Evolutionary conservation across 1,139 yeast species (phyloP).

Genomic region (Geotrichum aggregatum): DNA sequence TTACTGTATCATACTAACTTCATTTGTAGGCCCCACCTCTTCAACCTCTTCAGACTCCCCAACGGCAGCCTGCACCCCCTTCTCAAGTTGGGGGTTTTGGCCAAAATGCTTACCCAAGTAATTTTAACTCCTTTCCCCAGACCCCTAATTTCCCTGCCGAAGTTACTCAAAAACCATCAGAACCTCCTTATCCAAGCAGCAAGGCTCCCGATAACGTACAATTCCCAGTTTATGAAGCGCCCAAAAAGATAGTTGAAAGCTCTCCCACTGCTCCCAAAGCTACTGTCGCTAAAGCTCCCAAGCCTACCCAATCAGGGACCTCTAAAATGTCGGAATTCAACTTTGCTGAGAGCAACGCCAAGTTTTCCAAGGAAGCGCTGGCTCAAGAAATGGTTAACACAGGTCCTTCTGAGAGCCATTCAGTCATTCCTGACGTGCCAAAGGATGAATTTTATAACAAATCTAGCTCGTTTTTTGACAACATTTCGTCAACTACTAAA

Average conservation of each 20-base stretch:
- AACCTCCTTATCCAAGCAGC: constrained; percentile 13
- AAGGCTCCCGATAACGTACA: not conserved
- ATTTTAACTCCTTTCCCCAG: constrained; percentile 2
- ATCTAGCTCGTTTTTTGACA: constrained; percentile 75
- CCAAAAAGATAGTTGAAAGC: not conserved
- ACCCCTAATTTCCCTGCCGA: not conserved
- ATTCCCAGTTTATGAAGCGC: constrained; percentile 3
- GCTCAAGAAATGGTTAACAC: constrained; percentile 25
- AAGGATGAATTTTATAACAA: constrained; percentile 52
- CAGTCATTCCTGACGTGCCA: constrained; percentile 24
- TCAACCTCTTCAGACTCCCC: constrained; percentile 9
- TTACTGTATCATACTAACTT: not conserved
- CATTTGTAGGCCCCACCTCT: not conserved
- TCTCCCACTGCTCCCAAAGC: constrained; percentile 24
- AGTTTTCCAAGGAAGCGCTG: constrained; percentile 42
- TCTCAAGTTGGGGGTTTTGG: constrained; percentile 6
- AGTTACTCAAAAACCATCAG: constrained; percentile 4
- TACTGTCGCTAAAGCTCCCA: constrained; percentile 39
- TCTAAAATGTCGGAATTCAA: constrained; percentile 47
- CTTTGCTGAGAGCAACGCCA: constrained; percentile 68
- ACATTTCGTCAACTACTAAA: constrained; percentile 55
- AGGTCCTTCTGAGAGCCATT: constrained; percentile 12
- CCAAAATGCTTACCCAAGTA: constrained; percentile 4
- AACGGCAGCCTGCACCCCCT: constrained; percentile 12
- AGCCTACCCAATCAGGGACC: constrained; percentile 27